A percentile compares a stretch with the other conserved stretches of the same genome.
Conservation (phyloP, 2,329 filamentous ascomycete species). For the Aspergillus quadrilineatus region DNA sequence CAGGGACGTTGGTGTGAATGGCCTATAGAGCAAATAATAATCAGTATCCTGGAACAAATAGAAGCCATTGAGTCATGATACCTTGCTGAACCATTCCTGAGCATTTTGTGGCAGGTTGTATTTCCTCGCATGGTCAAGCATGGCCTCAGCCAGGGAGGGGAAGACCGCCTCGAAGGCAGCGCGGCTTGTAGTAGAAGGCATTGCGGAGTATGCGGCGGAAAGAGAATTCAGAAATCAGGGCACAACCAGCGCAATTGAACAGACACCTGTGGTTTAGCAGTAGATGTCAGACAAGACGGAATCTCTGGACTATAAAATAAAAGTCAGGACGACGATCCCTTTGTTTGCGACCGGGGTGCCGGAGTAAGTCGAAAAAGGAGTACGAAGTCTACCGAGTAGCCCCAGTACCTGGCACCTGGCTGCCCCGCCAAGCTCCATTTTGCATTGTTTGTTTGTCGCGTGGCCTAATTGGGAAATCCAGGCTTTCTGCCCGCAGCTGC, state of each 20-base stretch:
- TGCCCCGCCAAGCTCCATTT: slow-evolving; percentile 15
- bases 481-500: slow-evolving; percentile 8
- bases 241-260: not conserved
- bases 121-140: slow-evolving; percentile 72
- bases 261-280: slow-evolving; percentile 3
- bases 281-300: not conserved
- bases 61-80: slow-evolving; percentile 37
- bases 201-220: slow-evolving; percentile 29
- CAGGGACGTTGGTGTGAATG: slow-evolving; percentile 78
- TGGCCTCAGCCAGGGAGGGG: slow-evolving; percentile 77
- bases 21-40: slow-evolving; percentile 23
- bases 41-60: not conserved
- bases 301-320: not conserved
- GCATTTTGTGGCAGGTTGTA: slow-evolving; percentile 83
- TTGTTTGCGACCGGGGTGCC: slow-evolving; percentile 3
- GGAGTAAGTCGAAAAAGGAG: slow-evolving; percentile 7
- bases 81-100: slow-evolving; percentile 82
- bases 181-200: slow-evolving; percentile 70
- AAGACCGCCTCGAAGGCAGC: slow-evolving; percentile 85
- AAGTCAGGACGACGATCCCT: not conserved
- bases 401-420: not conserved
- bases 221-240: not conserved
- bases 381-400: not conserved
- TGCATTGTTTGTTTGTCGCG: slow-evolving; percentile 30
- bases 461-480: slow-evolving; percentile 16